These are phyloP conservation scores for Haplosporangium gracile DNA, from an alignment of 192 early-diverging fungal genomes.

Conservation along the genomic window DNA sequence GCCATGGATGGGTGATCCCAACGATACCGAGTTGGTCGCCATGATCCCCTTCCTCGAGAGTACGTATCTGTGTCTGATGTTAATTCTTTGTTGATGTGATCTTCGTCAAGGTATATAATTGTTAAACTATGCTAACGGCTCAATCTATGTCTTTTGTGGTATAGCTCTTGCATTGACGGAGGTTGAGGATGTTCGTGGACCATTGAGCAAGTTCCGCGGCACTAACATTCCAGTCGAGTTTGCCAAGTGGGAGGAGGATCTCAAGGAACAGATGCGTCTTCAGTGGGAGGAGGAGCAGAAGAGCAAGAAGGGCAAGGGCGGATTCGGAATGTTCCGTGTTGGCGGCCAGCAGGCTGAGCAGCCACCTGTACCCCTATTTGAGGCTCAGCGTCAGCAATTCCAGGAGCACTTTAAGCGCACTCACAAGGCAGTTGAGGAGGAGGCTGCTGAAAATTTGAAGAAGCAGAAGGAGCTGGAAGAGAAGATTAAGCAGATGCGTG, in stretches of 20 bases:
- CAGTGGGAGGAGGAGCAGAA: conserved; percentile 78
- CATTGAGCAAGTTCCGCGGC: conserved; percentile 76
- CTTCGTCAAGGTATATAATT: not conserved
- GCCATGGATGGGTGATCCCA: conserved; percentile 87
- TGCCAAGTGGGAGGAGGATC: conserved; percentile 75
- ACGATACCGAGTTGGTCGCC: conserved; percentile 85
- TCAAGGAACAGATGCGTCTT: conserved; percentile 70
- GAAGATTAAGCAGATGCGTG: conserved; percentile 91
- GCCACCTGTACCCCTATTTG: conserved; percentile 72
- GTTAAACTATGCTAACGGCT: not conserved
- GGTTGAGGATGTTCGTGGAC: conserved; percentile 81
- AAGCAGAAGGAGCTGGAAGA: conserved; percentile 73
- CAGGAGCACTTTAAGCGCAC: conserved; percentile 76
- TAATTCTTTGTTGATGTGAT: not conserved
- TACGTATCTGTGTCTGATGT: conserved; percentile 47
- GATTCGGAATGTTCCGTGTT: conserved; percentile 67
- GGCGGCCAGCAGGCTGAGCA: conserved; percentile 69
- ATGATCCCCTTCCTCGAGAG: conserved; percentile 94
- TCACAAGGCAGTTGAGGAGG: conserved; percentile 74
- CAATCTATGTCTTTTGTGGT: conserved; percentile 1
- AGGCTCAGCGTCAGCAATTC: conserved; percentile 73
- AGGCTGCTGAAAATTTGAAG: conserved; percentile 79
- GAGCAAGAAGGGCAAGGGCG: conserved; percentile 63
- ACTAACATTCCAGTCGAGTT: conserved; percentile 78
- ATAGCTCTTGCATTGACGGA: conserved; percentile 76